A percentile compares a stretch with the other conserved stretches of the same genome.
phyloP scores from a whole-genome alignment of 2,329 filamentous ascomycete species.

The Aspergillus tanneri region DNA sequence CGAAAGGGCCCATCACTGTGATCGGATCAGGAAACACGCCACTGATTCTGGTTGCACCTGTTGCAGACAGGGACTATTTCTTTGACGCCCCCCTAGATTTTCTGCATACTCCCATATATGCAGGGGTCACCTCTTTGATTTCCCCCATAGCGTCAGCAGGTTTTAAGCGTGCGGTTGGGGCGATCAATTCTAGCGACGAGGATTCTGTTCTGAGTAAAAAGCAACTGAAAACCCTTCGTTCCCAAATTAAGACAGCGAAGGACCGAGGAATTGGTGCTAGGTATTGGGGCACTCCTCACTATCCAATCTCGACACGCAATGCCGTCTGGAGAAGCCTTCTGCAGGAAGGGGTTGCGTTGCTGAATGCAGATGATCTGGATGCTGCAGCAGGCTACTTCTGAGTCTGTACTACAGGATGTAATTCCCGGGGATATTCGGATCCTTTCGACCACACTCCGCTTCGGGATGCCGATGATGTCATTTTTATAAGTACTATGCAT shows the following conservation, averaged over 20 bases:
- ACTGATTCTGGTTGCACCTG: conserved; percentile 47
- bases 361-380: conserved; percentile 65
- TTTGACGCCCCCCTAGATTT: conserved; percentile 57
- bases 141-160: conserved; percentile 56
- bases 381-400: conserved; percentile 46
- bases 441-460: too few relatives aligned
- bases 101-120: conserved; percentile 41
- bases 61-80: conserved; percentile 56
- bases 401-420: neutral
- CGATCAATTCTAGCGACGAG: conserved; percentile 37
- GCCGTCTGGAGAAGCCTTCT: conserved; percentile 58
- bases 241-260: conserved; percentile 56
- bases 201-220: conserved; percentile 28
- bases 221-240: conserved; percentile 52
- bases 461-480: conserved; percentile 1
- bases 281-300: conserved; percentile 64
- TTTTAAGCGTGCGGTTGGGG: conserved; percentile 47
- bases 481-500: neutral
- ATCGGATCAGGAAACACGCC: conserved; percentile 62
- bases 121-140: conserved; percentile 49
- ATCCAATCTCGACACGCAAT: conserved; percentile 59
- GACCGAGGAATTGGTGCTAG: conserved; percentile 58
- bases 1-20: conserved; percentile 55
- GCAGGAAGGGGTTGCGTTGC: conserved; percentile 58
- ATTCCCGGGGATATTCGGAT: too few relatives aligned